These are phyloP conservation scores for Mortierella sp. DNA, from an alignment of 371 early-diverging fungal genomes.

Conservation along the genomic window DNA sequence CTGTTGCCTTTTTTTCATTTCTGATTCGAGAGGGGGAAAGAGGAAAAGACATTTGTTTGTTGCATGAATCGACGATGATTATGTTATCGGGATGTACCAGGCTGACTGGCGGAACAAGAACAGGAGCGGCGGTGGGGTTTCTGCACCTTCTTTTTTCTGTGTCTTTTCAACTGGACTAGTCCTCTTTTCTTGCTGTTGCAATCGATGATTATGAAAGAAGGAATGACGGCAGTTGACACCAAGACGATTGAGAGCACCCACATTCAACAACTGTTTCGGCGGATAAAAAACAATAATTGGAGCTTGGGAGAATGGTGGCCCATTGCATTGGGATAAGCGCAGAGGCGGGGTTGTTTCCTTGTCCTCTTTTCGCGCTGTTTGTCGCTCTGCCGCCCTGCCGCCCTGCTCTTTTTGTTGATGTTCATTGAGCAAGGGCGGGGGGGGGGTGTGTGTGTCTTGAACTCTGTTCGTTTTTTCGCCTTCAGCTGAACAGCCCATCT, in stretches of 20 bases:
- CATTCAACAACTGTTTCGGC: background rate
- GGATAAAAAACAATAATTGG: background rate
- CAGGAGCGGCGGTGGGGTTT: background rate
- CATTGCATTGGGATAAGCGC: background rate
- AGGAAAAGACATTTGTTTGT: background rate
- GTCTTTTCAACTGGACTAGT: background rate
- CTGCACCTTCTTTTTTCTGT: background rate
- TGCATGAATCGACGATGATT: conserved; percentile 3
- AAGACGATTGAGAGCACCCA: background rate
- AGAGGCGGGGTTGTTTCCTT: conserved; percentile 54
- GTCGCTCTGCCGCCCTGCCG: background rate
- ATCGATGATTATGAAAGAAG: background rate
- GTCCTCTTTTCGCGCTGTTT: conserved; percentile 67
- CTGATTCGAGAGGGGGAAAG: background rate
- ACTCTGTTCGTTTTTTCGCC: background rate
- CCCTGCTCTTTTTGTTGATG: conserved; percentile 66
- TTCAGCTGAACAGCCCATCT: background rate
- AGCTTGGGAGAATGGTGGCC: background rate
- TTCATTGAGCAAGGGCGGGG: conserved; percentile 48
- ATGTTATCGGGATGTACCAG: background rate
- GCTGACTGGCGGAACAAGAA: background rate
- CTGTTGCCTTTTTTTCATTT: conserved; percentile 3
- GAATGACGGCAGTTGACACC: conserved; percentile 2
- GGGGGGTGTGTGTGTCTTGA: background rate
- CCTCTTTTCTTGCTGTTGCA: background rate